Base-by-base conservation (phyloP, 805 yeast species). In the Huiozyma sinensis region DNA sequence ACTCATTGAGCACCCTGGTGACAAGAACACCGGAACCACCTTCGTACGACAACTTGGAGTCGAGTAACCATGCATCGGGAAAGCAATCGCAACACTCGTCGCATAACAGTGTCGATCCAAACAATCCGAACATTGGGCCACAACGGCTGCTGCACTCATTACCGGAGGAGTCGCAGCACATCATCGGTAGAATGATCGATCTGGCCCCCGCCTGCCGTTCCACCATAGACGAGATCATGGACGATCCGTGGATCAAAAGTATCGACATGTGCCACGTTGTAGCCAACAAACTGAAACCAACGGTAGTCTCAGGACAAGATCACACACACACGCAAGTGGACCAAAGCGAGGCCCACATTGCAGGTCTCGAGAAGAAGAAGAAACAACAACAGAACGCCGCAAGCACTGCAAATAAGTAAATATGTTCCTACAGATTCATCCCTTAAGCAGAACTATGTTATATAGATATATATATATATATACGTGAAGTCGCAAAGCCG, bases 291-390 rank as follows among this genome's bases (percentile, higher is more conserved):
- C 53, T 67, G 30, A 70, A 71, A 44, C 70, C 66, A 33, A 63
- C 63, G 17, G 63, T 66, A 2, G 54, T 65, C 8, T 52, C 52
- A 24, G 76, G 79, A 17, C 63, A 68, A 6, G 80, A 78, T 55
- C 97, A 89, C 59, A 72, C 72, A 32, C 97, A 89, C 60, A 86
- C 96, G 1, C 77, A 76, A 51, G 97, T 89, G 41, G 95, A 88
- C 53, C 95, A 85, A 60, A 80, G 86, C 47, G 95, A 86, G 54
- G 97, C 97, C 0, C 97, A 89, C 62, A 89, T 89, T 66, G 95
- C 97, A 8, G 82, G 89, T 47, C 73, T 89, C 51, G 97, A 89
- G 59, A 84, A 80, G 70, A 84, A 80, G 59, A 89, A 85, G 67
- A 76, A 73, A 39, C 49, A 51, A 44, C 51, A 50, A 37, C 42